Evolutionary conservation across 768 basidiomycete genomes (phyloP), one percentile per base, ranked within the genome.

Genomic region (Collybia mongolica): DNA sequence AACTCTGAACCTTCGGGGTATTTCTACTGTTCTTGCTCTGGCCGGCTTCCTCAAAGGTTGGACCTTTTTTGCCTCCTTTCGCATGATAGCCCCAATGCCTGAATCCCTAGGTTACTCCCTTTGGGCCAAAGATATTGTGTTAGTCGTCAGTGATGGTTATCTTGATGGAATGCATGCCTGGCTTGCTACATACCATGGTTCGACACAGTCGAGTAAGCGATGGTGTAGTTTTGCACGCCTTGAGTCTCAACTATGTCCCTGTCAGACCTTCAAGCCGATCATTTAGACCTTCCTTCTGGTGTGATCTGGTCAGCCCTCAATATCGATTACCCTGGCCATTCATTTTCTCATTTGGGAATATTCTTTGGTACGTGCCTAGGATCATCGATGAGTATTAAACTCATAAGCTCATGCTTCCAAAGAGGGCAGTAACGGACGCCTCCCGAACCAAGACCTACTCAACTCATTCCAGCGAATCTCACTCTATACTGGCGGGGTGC

Each of bases 241-340:
- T 9, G 11, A 7, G 17, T 44, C 20, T 47, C 1, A 39, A 19
- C 44, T 7, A 39, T 46, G 36, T 47, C 28, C 20, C 41, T 20
- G 19, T 22, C 50, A 94, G 93, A 87, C 61, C 72, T 93, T 15
- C 57, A 72, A n/a, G 79, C 81, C 1, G 83, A 89, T 29, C 71
- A 75, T 7, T 73, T 97, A 32, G 67, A 72, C 28, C 61, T 90
- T 19, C 66, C 82, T 1, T 91, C 92, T 2, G 95, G 94, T 2
- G 88, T 94, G 5, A 89, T 99, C 38, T 99, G 97, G 97, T 93
- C 90, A 1, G 93, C 93, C 9, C 69, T 99, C 40, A 90, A 89
- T 58, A 82, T 99, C 38, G 97, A 98, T 65, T 98, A 98, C 65
- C 92, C 94, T 0, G 90, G 93, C 0, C 96, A 99, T 67, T 98